A percentile compares a stretch with the other conserved stretches of the same genome.
Evolutionary conservation across 306 rosid species (phyloP).

Genomic region (Gleditsia sinensis): DNA sequence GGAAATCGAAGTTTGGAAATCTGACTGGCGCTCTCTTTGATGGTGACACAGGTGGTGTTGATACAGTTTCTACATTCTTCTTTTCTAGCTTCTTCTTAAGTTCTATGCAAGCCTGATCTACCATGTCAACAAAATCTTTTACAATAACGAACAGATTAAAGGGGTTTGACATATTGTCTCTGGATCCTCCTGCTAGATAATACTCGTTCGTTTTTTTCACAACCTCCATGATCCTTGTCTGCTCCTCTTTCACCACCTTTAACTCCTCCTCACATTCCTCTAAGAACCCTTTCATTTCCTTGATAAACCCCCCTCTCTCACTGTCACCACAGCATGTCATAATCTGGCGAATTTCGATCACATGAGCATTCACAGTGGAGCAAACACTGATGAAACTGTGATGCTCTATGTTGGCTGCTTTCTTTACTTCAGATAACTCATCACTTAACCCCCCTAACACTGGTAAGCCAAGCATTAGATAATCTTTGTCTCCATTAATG

Average conservation of each 20-base stretch:
- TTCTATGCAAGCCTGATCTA: conserved; percentile 55
- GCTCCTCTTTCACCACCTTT: conserved; percentile 59
- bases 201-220: conserved; percentile 72
- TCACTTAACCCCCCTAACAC: conserved; percentile 50
- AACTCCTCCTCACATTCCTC: conserved; percentile 76
- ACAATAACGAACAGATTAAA: conserved; percentile 65
- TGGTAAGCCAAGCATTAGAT: conserved; percentile 48
- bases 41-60: conserved; percentile 60
- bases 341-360: conserved; percentile 47
- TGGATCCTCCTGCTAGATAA: conserved; percentile 61
- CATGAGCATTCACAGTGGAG: conserved; percentile 46
- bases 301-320: conserved; percentile 52
- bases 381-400: conserved; percentile 46
- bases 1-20: conserved; percentile 50
- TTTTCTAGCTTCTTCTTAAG: conserved; percentile 49
- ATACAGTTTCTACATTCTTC: conserved; percentile 39
- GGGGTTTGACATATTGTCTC: conserved; percentile 49
- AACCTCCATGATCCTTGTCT: conserved; percentile 57
- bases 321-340: conserved; percentile 43
- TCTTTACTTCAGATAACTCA: conserved; percentile 66
- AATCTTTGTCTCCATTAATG: conserved; percentile 52
- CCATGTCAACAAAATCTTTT: conserved; percentile 52
- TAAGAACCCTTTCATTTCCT: conserved; percentile 64
- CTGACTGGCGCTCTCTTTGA: conserved; percentile 34
- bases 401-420: conserved; percentile 66